Base-by-base conservation (phyloP, 2,329 filamentous ascomycete species). In the Ilyonectria mors-panacis region DNA sequence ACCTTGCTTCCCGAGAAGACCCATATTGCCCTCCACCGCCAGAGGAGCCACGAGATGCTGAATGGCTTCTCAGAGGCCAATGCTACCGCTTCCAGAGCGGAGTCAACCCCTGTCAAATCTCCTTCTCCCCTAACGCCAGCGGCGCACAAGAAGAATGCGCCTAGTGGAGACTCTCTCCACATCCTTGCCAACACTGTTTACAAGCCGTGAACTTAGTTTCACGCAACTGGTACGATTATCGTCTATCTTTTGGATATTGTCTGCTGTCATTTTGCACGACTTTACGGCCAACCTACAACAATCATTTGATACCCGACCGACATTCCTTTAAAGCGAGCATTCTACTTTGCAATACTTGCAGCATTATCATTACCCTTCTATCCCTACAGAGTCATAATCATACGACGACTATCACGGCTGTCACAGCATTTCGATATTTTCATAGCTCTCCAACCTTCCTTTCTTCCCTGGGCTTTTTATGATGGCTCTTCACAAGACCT, bases 151-250 rank as follows among this genome's bases (percentile, higher is more conserved):
- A 76, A 79, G 70, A 78, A 71, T 42, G 55, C 37, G 68, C 74
- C 56, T 65, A 70, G 70, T 33, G 73, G 72, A 7, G 73, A 76
- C 21, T 77, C 77, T 51, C 59, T 73, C 23, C 78, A 86, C 26
- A 82, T 87, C 57, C 81, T 89, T 50, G 84, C 85, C 51, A 84
- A 80, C 51, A 85, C 85, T 45, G 86, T 87, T 39, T 88, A 87
- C 75, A 81, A 82, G 60, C 84, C 85, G 48, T 79, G 70, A 78
- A 56, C 33, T 23, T 63, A 60, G 28, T 50, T 59, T 54, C 44
- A 26, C 44, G 59, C 33, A 62, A 57, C 30, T 26, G 59, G 12
- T 39, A 55, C 56, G 55, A 58, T 63, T 54, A 42, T 35, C 30
- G 33, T 48, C 28, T 59, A 47, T 58, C 19, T 35, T 44, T 63